phyloP scores from a whole-genome alignment of 305 asterid genomes.

The Plantago coronopus region DNA sequence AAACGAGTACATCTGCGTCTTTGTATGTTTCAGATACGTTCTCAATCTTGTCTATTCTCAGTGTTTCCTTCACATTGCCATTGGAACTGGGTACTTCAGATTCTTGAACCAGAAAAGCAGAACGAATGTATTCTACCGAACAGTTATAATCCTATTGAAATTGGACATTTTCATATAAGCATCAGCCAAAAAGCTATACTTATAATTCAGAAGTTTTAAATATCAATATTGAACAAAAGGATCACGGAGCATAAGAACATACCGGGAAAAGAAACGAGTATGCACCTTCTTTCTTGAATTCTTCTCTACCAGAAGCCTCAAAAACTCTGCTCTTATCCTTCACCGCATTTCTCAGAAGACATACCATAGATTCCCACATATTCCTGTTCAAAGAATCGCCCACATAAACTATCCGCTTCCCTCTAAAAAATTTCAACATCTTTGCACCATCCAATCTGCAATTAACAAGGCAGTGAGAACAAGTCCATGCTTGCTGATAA shows the following conservation, averaged over 20 bases:
- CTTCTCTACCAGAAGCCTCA: slow-evolving; percentile 41
- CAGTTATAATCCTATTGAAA: slow-evolving; percentile 33
- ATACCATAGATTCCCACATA: slow-evolving; percentile 49
- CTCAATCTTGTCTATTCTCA: slow-evolving; percentile 34
- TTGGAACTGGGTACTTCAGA: slow-evolving; percentile 27
- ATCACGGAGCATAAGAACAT: not conserved
- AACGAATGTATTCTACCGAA: slow-evolving; percentile 40
- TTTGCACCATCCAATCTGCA: slow-evolving; percentile 31
- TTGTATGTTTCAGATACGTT: slow-evolving; percentile 27
- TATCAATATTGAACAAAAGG: not conserved
- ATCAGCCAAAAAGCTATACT: not conserved
- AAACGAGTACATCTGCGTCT: slow-evolving; percentile 38
- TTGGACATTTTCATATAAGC: not conserved
- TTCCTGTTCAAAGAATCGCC: slow-evolving; percentile 50
- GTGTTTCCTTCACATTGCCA: slow-evolving; percentile 37
- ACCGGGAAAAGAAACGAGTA: slow-evolving; percentile 38
- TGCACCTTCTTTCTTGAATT: slow-evolving; percentile 42
- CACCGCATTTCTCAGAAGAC: slow-evolving; percentile 35
- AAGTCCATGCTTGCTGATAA: not conserved
- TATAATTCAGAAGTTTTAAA: not conserved
- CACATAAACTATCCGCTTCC: slow-evolving; percentile 42
- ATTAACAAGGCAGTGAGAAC: not conserved
- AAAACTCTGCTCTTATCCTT: slow-evolving; percentile 40
- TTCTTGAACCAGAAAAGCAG: slow-evolving; percentile 47
- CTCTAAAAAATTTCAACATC: slow-evolving; percentile 32